These are phyloP conservation scores for Stipa capillata DNA, from an alignment of 176 grass and related monocot species.

Conservation along the genomic window DNA sequence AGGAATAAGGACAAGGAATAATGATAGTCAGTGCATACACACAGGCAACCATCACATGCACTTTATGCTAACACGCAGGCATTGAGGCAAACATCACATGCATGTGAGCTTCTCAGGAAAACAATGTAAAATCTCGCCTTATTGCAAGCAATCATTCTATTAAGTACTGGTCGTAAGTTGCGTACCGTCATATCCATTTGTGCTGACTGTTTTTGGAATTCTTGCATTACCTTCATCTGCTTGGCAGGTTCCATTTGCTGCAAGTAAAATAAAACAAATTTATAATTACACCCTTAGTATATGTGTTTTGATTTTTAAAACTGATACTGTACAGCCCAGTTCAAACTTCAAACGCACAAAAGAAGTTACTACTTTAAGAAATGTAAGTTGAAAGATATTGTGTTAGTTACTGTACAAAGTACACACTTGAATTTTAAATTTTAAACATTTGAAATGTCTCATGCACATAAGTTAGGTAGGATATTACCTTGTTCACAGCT, in stretches of 20 bases:
- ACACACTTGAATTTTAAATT: background rate
- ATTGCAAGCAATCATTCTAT: background rate
- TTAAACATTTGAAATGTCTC: background rate
- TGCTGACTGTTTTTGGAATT: constrained; percentile 93
- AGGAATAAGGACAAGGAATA: constrained; percentile 27
- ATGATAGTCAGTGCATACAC: background rate
- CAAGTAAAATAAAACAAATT: constrained; percentile 12
- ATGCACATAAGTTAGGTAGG: background rate
- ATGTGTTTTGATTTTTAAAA: background rate
- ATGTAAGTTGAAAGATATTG: background rate
- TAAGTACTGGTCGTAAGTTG: constrained; percentile 1
- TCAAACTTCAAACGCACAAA: background rate
- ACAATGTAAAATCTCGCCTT: background rate
- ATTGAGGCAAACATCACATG: constrained; percentile 1
- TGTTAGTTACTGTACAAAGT: background rate
- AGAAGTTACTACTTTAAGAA: background rate
- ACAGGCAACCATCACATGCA: background rate
- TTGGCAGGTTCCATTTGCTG: constrained; percentile 95
- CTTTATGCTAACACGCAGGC: background rate
- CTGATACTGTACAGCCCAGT: background rate
- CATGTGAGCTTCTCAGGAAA: background rate
- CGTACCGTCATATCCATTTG: constrained; percentile 86
- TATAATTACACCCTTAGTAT: background rate
- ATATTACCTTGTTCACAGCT: constrained; percentile 80
- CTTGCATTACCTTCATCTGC: constrained; percentile 93